These are phyloP conservation scores for Eucalyptus pumila DNA, from an alignment of 345 rosid species.

Conservation along the genomic window DNA sequence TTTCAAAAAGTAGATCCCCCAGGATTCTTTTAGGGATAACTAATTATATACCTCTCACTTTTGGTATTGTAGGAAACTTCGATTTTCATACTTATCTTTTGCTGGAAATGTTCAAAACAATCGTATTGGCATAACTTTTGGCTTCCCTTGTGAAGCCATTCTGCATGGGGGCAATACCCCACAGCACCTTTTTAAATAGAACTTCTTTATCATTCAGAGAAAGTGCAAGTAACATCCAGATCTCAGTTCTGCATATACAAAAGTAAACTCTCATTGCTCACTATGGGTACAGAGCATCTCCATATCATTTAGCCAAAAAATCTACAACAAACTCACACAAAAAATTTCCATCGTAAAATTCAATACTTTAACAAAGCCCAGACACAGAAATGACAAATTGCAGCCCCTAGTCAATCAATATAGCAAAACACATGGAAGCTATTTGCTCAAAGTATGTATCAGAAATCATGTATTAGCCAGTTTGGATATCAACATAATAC, in stretches of 20 bases:
- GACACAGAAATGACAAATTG: neutral
- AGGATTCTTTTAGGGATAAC: neutral
- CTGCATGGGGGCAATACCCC: neutral
- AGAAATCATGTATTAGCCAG: neutral
- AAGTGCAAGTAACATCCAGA: neutral
- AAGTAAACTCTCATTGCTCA: neutral
- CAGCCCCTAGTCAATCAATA: neutral
- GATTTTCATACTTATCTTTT: neutral
- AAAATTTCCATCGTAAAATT: neutral
- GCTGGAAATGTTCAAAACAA: neutral
- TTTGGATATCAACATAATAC: constrained; percentile 1
- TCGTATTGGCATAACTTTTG: neutral
- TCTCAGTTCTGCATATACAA: neutral
- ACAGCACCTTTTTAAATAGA: neutral
- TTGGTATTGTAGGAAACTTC: neutral
- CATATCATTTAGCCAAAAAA: neutral
- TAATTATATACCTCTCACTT: neutral
- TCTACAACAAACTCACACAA: neutral
- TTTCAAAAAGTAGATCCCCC: neutral
- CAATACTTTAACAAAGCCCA: neutral
- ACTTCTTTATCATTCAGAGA: neutral
- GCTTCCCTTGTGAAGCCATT: neutral
- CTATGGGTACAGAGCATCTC: neutral
- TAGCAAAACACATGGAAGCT: neutral
- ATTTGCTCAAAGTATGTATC: neutral